phyloP scores from a whole-genome alignment of 1,284 basidiomycete species.

The Austroboletus rostrupii region DNA sequence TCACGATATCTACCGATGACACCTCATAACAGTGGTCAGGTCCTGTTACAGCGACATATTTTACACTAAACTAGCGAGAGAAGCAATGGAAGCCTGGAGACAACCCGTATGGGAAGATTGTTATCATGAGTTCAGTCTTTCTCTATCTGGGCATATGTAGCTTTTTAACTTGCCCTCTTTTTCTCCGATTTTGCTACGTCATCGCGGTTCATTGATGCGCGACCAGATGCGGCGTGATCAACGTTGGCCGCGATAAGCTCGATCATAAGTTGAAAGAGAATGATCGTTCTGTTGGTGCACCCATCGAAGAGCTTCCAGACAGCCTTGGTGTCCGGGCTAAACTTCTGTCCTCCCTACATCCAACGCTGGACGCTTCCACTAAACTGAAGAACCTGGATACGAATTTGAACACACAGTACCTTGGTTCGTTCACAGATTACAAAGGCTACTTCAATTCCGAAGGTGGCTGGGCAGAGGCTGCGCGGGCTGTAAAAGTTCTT shows the following conservation, averaged over 20 bases:
- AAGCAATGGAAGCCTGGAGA: conserved; percentile 74
- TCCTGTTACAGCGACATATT: conserved; percentile 66
- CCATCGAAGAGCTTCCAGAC: conserved; percentile 39
- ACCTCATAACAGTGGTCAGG: conserved; percentile 52
- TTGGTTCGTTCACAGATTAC: conserved; percentile 33
- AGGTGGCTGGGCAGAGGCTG: conserved; percentile 84
- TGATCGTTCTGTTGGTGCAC: conserved; percentile 52
- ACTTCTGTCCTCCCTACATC: conserved; percentile 27
- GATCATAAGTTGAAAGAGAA: conserved; percentile 50
- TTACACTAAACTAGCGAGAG: conserved; percentile 68
- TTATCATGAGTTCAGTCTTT: conserved; percentile 70
- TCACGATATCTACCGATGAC: not conserved
- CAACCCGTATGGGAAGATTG: conserved; percentile 62
- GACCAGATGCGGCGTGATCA: conserved; percentile 26
- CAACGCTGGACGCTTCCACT: not conserved
- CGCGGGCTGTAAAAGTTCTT: conserved; percentile 59
- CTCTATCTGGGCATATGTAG: not conserved
- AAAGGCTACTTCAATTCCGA: conserved; percentile 70
- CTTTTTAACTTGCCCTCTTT: not conserved
- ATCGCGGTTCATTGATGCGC: not conserved
- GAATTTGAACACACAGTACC: not conserved
- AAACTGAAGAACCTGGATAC: conserved; percentile 9
- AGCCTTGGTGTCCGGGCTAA: conserved; percentile 18
- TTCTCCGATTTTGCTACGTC: not conserved
- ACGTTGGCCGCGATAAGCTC: conserved; percentile 11